Percentiles rank a stretch among this genome's conserved stretches.
These are phyloP conservation scores for Limonium bicolor DNA, from an alignment of 148 eudicot genomes.

Conservation along the genomic window DNA sequence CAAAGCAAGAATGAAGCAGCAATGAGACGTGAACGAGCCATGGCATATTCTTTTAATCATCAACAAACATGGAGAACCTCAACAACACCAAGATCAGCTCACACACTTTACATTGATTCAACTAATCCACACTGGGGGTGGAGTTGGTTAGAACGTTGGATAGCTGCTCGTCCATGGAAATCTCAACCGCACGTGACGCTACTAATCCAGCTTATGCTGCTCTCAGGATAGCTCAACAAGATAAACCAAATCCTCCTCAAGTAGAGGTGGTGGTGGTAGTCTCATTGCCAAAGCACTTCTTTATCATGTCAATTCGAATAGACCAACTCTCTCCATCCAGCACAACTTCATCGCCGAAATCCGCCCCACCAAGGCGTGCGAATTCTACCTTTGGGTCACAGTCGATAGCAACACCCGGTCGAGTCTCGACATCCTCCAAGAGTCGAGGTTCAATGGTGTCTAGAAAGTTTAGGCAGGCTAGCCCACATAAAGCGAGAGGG, in stretches of 20 bases:
- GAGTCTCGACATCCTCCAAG: slow-evolving; percentile 2
- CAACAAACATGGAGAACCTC: slow-evolving; percentile 30
- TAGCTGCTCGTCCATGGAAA: slow-evolving; percentile 90
- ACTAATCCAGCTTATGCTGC: neutral
- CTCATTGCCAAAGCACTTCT: slow-evolving; percentile 4
- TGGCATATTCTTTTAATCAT: slow-evolving; percentile 87
- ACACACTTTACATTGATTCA: slow-evolving; percentile 67
- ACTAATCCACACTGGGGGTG: slow-evolving; percentile 95
- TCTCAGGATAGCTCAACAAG: neutral
- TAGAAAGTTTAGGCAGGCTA: neutral
- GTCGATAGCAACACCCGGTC: neutral
- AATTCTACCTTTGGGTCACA: neutral
- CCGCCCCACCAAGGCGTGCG: neutral
- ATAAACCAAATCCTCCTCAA: neutral
- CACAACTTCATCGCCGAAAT: slow-evolving; percentile 3
- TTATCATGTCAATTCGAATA: slow-evolving; percentile 2
- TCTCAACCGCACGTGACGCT: neutral
- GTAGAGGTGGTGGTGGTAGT: too few relatives aligned
- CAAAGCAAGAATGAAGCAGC: slow-evolving; percentile 81
- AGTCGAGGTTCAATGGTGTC: neutral
- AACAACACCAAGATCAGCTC: slow-evolving; percentile 35
- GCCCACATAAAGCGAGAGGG: neutral
- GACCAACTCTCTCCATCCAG: neutral
- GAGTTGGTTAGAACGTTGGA: slow-evolving; percentile 98
- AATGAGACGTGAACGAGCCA: slow-evolving; percentile 83